Percentiles rank a stretch among this genome's conserved stretches.
phyloP scores from a whole-genome alignment of 1,284 basidiomycete genomes.

The Cutaneotrichosporon sp. region DNA sequence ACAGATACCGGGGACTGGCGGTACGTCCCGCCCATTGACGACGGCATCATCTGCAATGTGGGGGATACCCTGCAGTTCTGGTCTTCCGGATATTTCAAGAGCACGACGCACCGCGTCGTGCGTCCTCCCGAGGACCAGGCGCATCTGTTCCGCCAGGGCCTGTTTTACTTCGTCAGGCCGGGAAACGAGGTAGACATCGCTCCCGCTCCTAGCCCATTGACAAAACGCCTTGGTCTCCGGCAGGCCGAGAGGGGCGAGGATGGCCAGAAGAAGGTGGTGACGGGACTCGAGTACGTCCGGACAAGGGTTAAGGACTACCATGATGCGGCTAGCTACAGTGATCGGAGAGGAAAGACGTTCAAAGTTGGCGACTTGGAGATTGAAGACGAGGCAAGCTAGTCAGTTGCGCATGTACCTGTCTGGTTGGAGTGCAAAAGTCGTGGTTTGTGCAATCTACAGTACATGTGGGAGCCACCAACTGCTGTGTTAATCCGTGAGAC shows the following conservation, averaged over 20 bases:
- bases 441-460: too few relatives aligned
- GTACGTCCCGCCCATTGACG: conserved; percentile 29
- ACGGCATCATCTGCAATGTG: conserved; percentile 34
- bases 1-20: conserved; percentile 27
- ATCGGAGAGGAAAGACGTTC: conserved; percentile 9
- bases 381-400: conserved; percentile 17
- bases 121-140: conserved; percentile 33
- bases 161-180: conserved; percentile 34
- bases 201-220: conserved; percentile 25
- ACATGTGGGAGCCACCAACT: too few relatives aligned
- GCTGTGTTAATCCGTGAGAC: too few relatives aligned
- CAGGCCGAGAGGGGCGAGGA: neutral
- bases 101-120: conserved; percentile 30
- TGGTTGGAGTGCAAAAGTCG: too few relatives aligned
- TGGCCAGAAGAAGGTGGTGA: conserved; percentile 14
- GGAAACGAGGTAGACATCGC: conserved; percentile 31
- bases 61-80: conserved; percentile 36
- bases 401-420: too few relatives aligned
- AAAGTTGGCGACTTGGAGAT: conserved; percentile 14
- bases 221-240: conserved; percentile 20
- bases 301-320: conserved; percentile 14
- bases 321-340: neutral
- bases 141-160: conserved; percentile 28
- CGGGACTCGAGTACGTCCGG: conserved; percentile 12
- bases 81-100: conserved; percentile 33